These are phyloP conservation scores for Neoconidiobolus thromboides DNA, from an alignment of 371 early-diverging fungal genomes.

Conservation along the genomic window DNA sequence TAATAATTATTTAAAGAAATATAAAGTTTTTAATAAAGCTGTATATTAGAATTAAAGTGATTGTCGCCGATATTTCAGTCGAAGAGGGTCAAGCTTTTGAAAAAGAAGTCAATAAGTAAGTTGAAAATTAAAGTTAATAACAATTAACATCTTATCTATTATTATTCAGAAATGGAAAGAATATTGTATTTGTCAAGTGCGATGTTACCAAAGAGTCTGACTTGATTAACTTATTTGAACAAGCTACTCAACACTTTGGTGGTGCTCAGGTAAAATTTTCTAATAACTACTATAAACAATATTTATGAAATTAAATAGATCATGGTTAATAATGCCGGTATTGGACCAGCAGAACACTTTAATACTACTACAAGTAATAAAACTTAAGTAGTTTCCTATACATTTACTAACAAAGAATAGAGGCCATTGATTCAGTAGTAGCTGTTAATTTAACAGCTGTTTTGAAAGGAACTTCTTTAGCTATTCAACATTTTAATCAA, in stretches of 20 bases:
- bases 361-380: neutral
- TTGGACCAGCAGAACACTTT: neutral
- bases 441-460: neutral
- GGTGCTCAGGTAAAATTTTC: neutral
- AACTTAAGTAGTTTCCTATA: neutral
- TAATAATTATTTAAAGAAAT: neutral
- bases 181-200: neutral
- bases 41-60: neutral
- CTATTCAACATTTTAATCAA: neutral
- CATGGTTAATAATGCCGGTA: slow-evolving; percentile 1
- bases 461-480: neutral
- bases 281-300: neutral
- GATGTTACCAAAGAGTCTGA: neutral
- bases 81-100: neutral
- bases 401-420: neutral
- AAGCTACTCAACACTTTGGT: neutral
- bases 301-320: neutral
- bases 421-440: neutral
- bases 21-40: neutral
- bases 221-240: neutral
- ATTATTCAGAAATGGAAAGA: neutral
- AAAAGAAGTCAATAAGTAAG: neutral
- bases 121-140: neutral
- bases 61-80: neutral
- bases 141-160: neutral